Evolutionary conservation across 129 eudicot genomes (phyloP), one percentile per base, ranked within the genome.

Genomic region (Centrapalus pauciflorus): DNA sequence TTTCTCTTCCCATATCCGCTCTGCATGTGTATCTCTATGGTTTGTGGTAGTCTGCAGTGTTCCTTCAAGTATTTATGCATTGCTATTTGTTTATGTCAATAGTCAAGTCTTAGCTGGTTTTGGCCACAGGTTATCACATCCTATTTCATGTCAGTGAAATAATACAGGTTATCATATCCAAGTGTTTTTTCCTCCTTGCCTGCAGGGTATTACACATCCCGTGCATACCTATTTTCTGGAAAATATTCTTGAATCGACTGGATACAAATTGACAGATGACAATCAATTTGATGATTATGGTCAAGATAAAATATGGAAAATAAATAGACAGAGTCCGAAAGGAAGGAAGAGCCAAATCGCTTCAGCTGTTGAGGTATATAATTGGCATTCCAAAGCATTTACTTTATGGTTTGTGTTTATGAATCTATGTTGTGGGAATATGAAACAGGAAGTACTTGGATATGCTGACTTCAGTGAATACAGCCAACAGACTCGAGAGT

Each of bases 211-310:
- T 52, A 90, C 90, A 2, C 83, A 87, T 78, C 93, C 93, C 4
- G 95, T 90, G 17, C 85, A 24, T 28, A 74, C 84, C 66, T 80
- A 84, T 82, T 87, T 90, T 77, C 79, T 90, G 57, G 97, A 87
- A 79, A 63, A 73, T 74, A 69, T 87, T 60, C 70, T 90, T 77
- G 97, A 90, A 72, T 78, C 74, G 77, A 75, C 87, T 26, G 90
- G 90, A 71, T 90, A 87, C 73, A 77, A 66, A 68, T 79, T 90
- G 84, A 90, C 96, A 2, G 71, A 76, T 10, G 55, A 80, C 48
- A 90, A 90, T 75, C 97, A 90, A 69, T 80, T 87, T 55, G 96
- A 87, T 79, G 97, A 90, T 76, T 90, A 84, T 76, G 94, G 97
- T 40, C 77, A 71, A 72, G 58, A n/a, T n/a, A n/a, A n/a, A n/a